A percentile compares a stretch with the other conserved stretches of the same genome.
Conservation (phyloP, 371 early-diverging fungal genomes). For the Gilbertella persicaria region DNA sequence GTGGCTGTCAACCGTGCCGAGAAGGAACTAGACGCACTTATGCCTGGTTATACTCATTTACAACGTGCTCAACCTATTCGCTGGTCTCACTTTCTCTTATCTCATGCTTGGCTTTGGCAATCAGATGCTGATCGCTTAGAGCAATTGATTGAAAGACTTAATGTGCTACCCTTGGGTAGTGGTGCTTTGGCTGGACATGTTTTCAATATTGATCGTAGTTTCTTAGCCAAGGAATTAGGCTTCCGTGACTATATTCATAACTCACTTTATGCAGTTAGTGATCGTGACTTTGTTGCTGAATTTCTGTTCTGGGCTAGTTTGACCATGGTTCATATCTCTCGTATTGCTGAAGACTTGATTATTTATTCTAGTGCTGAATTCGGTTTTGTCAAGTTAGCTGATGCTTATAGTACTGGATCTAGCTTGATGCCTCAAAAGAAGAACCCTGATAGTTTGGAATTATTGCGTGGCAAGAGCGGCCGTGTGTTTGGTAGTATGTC, state of each 20-base stretch:
- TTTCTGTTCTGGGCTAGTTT: slow-evolving; percentile 89
- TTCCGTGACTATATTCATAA: slow-evolving; percentile 86
- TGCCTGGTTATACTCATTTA: slow-evolving; percentile 98
- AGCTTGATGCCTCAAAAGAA: slow-evolving; percentile 99
- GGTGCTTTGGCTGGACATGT: slow-evolving; percentile 98
- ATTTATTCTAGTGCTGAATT: slow-evolving; percentile 92
- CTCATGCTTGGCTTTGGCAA: slow-evolving; percentile 89
- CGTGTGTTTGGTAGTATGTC: slow-evolving; percentile 93
- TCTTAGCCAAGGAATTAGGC: slow-evolving; percentile 84
- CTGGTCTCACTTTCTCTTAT: slow-evolving; percentile 90
- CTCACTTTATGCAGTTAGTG: slow-evolving; percentile 87
- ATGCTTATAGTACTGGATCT: slow-evolving; percentile 96
- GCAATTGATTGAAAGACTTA: slow-evolving; percentile 79
- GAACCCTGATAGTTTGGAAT: slow-evolving; percentile 96
- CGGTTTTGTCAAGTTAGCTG: slow-evolving; percentile 90
- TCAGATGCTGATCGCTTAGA: slow-evolving; percentile 84
- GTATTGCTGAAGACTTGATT: slow-evolving; percentile 95
- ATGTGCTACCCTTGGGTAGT: slow-evolving; percentile 86
- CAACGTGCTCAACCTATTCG: slow-evolving; percentile 98
- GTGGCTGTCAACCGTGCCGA: slow-evolving; percentile 79
- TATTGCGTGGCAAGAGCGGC: slow-evolving; percentile 95
- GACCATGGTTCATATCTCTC: slow-evolving; percentile 89
- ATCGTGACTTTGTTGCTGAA: slow-evolving; percentile 96
- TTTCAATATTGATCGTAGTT: slow-evolving; percentile 90
- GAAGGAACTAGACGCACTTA: slow-evolving; percentile 84